Evolutionary conservation across 345 rosid genomes (phyloP).

Genomic region (Leavenworthia alabamica): DNA sequence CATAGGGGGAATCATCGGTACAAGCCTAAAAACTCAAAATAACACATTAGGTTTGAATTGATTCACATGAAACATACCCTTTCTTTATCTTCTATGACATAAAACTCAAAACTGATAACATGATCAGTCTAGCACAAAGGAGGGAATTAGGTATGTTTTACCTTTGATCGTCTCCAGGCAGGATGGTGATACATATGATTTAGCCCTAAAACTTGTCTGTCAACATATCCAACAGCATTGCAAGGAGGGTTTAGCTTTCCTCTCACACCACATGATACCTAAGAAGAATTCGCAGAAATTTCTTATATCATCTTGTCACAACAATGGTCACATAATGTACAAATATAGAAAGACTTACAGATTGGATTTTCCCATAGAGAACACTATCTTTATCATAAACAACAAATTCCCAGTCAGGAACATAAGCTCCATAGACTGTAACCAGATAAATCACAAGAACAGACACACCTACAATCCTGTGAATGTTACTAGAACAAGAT

Average conservation of each 20-base stretch:
- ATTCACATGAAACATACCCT: not conserved
- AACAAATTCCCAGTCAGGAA: constrained; percentile 79
- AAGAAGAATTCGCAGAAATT: not conserved
- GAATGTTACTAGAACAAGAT: constrained; percentile 15
- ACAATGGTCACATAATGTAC: not conserved
- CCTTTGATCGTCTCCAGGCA: constrained; percentile 94
- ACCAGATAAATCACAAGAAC: constrained; percentile 50
- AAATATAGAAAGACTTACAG: constrained; percentile 34
- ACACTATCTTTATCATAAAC: constrained; percentile 36
- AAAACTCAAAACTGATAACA: not conserved
- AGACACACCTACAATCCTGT: constrained; percentile 62
- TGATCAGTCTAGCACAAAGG: not conserved
- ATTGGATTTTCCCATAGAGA: constrained; percentile 55
- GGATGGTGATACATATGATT: constrained; percentile 73
- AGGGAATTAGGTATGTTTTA: constrained; percentile 7
- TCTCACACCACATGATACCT: constrained; percentile 73
- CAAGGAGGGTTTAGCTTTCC: constrained; percentile 83
- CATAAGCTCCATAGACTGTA: constrained; percentile 50
- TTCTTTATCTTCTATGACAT: not conserved
- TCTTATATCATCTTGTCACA: not conserved
- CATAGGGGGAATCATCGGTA: constrained; percentile 56
- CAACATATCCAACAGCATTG: constrained; percentile 78
- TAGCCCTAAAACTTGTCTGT: constrained; percentile 64
- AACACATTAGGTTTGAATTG: not conserved
- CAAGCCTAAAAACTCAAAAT: constrained; percentile 50